These are phyloP conservation scores for Ceratobasidium sp. DNA, from an alignment of 1,284 basidiomycete species.

Conservation along the genomic window DNA sequence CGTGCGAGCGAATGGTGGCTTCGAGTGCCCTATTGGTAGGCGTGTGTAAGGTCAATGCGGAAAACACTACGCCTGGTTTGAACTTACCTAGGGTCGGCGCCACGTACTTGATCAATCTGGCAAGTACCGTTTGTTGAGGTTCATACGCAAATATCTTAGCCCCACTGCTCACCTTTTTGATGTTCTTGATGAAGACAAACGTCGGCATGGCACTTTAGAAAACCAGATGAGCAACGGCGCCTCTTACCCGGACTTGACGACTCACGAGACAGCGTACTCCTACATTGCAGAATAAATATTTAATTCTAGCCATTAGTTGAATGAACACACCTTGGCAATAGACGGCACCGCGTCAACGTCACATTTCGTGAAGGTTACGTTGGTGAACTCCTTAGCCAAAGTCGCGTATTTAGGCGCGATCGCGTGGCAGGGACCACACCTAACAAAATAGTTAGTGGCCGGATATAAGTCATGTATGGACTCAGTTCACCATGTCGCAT, in stretches of 20 bases:
- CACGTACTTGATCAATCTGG: constrained; percentile 68
- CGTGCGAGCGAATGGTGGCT: constrained; percentile 63
- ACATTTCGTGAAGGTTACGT: constrained; percentile 81
- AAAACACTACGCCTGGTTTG: too few relatives aligned
- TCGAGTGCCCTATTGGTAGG: constrained; percentile 65
- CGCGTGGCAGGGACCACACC: constrained; percentile 83
- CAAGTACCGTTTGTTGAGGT: background rate
- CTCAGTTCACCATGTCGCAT: constrained; percentile 72
- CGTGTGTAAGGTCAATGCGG: background rate
- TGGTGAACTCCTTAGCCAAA: constrained; percentile 69
- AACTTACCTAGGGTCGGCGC: constrained; percentile 71
- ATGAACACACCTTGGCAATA: constrained; percentile 29
- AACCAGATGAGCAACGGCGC: background rate
- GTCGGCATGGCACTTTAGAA: constrained; percentile 68
- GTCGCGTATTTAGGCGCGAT: constrained; percentile 78
- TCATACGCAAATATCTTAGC: background rate
- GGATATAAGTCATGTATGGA: background rate
- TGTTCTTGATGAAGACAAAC: constrained; percentile 78
- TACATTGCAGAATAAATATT: constrained; percentile 33
- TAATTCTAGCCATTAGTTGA: background rate
- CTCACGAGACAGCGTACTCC: constrained; percentile 69
- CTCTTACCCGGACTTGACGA: constrained; percentile 59
- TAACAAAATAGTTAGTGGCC: constrained; percentile 49
- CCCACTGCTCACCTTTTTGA: constrained; percentile 56
- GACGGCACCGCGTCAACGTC: constrained; percentile 72